Evolutionary conservation across 345 rosid species (phyloP).

Genomic region (Laguncularia racemosa): DNA sequence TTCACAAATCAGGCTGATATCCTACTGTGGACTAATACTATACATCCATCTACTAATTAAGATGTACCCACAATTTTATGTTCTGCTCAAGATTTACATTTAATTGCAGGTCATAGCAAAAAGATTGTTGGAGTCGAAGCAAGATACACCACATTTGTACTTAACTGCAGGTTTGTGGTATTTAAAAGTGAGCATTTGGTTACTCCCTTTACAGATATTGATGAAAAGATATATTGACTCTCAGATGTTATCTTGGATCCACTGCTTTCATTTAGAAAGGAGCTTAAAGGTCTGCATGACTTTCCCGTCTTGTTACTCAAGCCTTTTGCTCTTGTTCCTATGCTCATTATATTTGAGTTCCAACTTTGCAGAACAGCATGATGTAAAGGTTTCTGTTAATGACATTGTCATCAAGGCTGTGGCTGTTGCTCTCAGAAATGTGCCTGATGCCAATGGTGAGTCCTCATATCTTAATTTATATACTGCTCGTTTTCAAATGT

Average conservation of each 20-base stretch:
- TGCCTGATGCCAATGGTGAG: constrained; percentile 91
- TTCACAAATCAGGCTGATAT: too few species aligned
- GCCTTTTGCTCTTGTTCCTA: constrained; percentile 15
- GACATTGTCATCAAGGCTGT: constrained; percentile 95
- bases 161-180: constrained; percentile 58
- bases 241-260: constrained; percentile 95
- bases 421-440: constrained; percentile 74
- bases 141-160: constrained; percentile 81
- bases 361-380: constrained; percentile 61
- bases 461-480: not conserved
- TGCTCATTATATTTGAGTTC: constrained; percentile 15
- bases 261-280: constrained; percentile 86
- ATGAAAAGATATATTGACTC: not conserved
- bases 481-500: too few species aligned
- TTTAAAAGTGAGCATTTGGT: too few species aligned
- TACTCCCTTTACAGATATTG: too few species aligned
- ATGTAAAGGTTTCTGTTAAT: constrained; percentile 86
- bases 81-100: not conserved
- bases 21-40: too few species aligned
- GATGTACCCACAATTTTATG: not conserved
- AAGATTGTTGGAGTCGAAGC: constrained; percentile 95
- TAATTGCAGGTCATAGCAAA: constrained; percentile 70
- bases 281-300: constrained; percentile 63
- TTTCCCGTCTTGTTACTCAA: constrained; percentile 4
- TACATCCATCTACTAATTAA: too few species aligned